Percentiles rank a stretch among this genome's conserved stretches.
Evolutionary conservation across 2,329 filamentous ascomycete genomes (phyloP).

Genomic region (Aspergillus fischeri): DNA sequence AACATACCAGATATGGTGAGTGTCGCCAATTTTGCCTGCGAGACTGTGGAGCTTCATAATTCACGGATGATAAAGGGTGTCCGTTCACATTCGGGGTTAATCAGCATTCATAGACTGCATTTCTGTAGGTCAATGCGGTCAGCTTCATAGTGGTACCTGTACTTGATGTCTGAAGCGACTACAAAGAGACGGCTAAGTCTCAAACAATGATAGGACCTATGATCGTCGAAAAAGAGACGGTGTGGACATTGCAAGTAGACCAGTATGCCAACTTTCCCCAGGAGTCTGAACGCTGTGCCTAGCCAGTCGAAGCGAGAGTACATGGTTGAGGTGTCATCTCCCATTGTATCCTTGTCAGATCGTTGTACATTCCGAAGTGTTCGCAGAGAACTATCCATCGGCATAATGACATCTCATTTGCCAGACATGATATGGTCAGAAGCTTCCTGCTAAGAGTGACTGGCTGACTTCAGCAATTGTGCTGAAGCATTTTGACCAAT

Average conservation of each 20-base stretch:
- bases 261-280: background rate
- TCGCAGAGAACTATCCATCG: background rate
- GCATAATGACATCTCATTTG: background rate
- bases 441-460: background rate
- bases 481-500: background rate
- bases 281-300: background rate
- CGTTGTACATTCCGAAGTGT: background rate
- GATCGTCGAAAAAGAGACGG: background rate
- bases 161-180: background rate
- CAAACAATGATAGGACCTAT: background rate
- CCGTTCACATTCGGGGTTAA: background rate
- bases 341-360: background rate
- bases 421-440: background rate
- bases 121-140: background rate
- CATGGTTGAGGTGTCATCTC: background rate
- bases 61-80: background rate
- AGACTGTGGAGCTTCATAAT: background rate
- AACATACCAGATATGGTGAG: constrained; percentile 21
- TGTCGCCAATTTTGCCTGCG: background rate
- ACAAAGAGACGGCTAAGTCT: background rate
- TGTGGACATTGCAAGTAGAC: background rate
- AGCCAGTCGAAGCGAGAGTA: background rate
- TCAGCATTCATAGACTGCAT: background rate
- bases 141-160: background rate
- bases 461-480: background rate